Evolutionary conservation across 441 rosid species (phyloP).

Genomic region (Kokia cookei): DNA sequence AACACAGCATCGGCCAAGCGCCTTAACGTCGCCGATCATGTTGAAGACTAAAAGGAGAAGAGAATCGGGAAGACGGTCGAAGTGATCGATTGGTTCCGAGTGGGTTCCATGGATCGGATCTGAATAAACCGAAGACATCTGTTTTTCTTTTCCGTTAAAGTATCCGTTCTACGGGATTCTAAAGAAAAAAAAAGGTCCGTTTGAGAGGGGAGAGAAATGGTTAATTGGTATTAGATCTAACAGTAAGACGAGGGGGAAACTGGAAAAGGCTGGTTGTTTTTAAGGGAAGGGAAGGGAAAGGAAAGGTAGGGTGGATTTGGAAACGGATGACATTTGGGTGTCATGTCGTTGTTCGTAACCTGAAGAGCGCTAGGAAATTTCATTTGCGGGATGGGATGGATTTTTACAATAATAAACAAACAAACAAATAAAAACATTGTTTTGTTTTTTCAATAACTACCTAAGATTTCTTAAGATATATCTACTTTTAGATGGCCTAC

Average conservation of each 20-base stretch:
- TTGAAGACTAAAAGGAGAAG: slow-evolving; percentile 70
- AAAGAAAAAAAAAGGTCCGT: background rate
- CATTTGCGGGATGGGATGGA: background rate
- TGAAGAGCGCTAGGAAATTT: background rate
- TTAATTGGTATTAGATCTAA: background rate
- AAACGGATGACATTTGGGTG: background rate
- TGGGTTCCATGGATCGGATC: slow-evolving; percentile 58
- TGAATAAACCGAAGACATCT: slow-evolving; percentile 27
- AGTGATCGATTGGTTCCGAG: slow-evolving; percentile 67
- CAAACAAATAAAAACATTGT: background rate
- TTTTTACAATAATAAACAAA: background rate
- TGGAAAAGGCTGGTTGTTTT: background rate
- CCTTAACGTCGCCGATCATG: slow-evolving; percentile 76
- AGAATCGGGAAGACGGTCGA: slow-evolving; percentile 82
- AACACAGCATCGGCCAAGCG: slow-evolving; percentile 81
- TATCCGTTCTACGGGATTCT: background rate
- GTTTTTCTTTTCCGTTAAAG: background rate
- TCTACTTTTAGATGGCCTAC: no score
- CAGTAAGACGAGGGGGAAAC: background rate
- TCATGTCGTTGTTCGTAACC: background rate
- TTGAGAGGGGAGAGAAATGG: slow-evolving; percentile 1
- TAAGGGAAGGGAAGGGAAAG: background rate
- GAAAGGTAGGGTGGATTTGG: background rate
- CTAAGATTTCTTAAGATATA: no score
- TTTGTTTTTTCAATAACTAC: no score